Evolutionary conservation across 768 basidiomycete genomes (phyloP), one percentile per base, ranked within the genome.

Genomic region (Naganishia kalamii): DNA sequence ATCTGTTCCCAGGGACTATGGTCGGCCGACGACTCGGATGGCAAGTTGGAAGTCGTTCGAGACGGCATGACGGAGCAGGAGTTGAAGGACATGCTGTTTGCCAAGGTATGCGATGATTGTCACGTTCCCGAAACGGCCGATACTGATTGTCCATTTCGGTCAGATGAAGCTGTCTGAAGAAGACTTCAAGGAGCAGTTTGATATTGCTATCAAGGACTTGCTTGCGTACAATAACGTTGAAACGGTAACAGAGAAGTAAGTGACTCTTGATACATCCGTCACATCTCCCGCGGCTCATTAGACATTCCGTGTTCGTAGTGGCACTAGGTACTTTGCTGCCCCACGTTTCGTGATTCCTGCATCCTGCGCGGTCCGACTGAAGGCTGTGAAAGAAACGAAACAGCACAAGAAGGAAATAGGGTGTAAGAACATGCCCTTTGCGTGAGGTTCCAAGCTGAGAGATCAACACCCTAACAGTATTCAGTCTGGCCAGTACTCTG

Each of bases 331-430:
- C 30, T 57, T 37, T 32, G 54, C 78, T 3, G 73, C 77, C n/a
- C 48, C 71, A 11, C 67, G 75, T 2, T 75, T 77, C 17, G 79
- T 79, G 30, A 71, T 80, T 65, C 75, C 79, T 6, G 57, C 79
- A 4, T 65, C 68, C 1, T 81, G 80, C 68, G 54, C 54, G 3
- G 66, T 74, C 50, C 72, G 73, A 69, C 4, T 23, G 21, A 32
- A 32, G 8, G 27, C 29, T 29, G 21, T 21, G 2, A 49, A 49
- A 30, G 44, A 32, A 35, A 29, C 60, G 12, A 63, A 50, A 12
- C 67, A 73, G 40, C 77, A 77, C 76, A 78, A 77, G 65, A 69
- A 66, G 8, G 66, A 73, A 41, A 67, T 80, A 1, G 62, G 67
- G 1, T 65, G 79, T 78, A 30, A 70, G 78, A 69, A 8, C 25